A percentile compares a stretch with the other conserved stretches of the same genome.
Evolutionary conservation across 495 filamentous ascomycete genomes (phyloP).

Genomic region (Aspergillus biplanus): DNA sequence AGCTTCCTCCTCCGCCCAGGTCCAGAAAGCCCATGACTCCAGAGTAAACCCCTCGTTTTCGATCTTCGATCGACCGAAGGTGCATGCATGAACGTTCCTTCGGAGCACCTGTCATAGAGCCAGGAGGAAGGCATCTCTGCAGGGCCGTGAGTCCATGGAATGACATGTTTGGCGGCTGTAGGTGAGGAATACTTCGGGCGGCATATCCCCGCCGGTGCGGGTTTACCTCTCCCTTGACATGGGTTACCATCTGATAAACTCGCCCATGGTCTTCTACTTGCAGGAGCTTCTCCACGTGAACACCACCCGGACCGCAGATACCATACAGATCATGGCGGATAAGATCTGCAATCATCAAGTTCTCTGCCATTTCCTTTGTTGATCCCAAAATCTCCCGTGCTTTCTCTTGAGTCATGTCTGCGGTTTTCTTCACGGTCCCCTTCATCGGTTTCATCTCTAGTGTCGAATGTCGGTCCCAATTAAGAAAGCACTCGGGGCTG

Average conservation of each 20-base stretch:
- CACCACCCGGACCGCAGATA: conserved; percentile 70
- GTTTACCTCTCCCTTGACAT: conserved; percentile 72
- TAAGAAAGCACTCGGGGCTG: conserved; percentile 92
- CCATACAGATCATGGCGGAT: conserved; percentile 89
- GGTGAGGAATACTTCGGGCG: conserved; percentile 37
- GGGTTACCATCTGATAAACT: conserved; percentile 87
- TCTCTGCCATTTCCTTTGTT: conserved; percentile 91
- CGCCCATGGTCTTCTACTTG: conserved; percentile 86
- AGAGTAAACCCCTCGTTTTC: conserved; percentile 76
- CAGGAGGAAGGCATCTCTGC: conserved; percentile 78
- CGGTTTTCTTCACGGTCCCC: conserved; percentile 81
- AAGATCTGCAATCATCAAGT: conserved; percentile 97
- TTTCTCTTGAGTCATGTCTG: conserved; percentile 62
- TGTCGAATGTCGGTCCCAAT: conserved; percentile 58
- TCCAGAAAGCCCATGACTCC: conserved; percentile 90
- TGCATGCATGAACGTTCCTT: conserved; percentile 90
- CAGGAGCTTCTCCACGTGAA: conserved; percentile 70
- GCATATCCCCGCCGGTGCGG: conserved; percentile 39
- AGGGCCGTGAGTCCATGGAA: conserved; percentile 73
- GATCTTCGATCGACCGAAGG: conserved; percentile 66
- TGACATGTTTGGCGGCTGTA: conserved; percentile 45
- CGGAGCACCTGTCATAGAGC: conserved; percentile 93
- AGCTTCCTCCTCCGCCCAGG: conserved; percentile 81
- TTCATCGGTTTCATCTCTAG: conserved; percentile 80
- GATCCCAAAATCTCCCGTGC: conserved; percentile 71